Base-by-base conservation (phyloP, 768 basidiomycete genomes). In the Pseudohyphozyma bogoriensis region DNA sequence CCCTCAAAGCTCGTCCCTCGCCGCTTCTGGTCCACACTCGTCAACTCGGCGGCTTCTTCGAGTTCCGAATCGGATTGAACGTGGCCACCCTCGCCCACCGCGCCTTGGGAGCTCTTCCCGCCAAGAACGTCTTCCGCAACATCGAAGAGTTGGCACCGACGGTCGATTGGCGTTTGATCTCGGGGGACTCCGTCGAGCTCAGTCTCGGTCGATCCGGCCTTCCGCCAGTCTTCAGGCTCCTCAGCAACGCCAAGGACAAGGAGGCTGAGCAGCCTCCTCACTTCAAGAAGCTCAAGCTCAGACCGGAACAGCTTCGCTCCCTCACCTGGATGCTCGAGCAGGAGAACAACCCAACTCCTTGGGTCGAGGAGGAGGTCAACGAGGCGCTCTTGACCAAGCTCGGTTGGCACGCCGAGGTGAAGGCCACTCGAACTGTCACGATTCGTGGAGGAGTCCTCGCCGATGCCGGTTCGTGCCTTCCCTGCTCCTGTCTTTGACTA, bases 371-470 rank as follows among this genome's bases (percentile, higher is more conserved):
- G 72, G 92, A 96, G 72, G 87, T 95, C 45, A 85, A 89, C 0
- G 92, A 96, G 73, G 88, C 89, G 5, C 81, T 87, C 49, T 77
- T 92, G 5, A 85, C 83, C 60, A 83, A 89, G 54, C 76, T 95
- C 16, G 87, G 89, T 10, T 96, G 92, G 92, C 80, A 89, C 66
- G 89, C 88, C n/a, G 90, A 95, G 73, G 91, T 87, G 42, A 84
- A 87, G 44, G 90, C 87, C 5, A 83, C 86, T 66, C 76, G 90
- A 36, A 81, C 85, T 1, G 79, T 88, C 54, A 79, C 75, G 60
- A 76, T 95, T 44, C 80, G 87, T 56, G 91, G 92, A 22, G 91
- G 92, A 15, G 91, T 95, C 51, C 81, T 95, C 47, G 91, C 91
- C 16, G 92, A 96, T 69, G 86, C 92, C n/a, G n/a, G n/a, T n/a